phyloP scores from a whole-genome alignment of 1,284 basidiomycete genomes.

The Ganoderma leucocontextum region DNA sequence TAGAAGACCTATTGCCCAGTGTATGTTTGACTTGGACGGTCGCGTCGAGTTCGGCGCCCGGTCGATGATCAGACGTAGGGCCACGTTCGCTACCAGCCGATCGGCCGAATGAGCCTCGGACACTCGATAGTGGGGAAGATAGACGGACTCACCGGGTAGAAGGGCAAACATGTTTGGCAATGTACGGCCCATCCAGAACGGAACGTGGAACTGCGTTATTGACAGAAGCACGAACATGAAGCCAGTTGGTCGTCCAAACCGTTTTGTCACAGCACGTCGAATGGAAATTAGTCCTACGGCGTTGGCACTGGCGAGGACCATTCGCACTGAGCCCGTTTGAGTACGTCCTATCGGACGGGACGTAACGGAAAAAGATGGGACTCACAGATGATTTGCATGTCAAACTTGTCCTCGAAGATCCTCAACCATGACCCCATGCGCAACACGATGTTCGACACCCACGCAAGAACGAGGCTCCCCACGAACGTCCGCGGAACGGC shows the following conservation, averaged over 20 bases:
- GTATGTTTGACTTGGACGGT: slow-evolving; percentile 47
- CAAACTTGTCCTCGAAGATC: slow-evolving; percentile 59
- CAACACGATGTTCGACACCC: slow-evolving; percentile 56
- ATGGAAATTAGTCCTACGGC: slow-evolving; percentile 72
- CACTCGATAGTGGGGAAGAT: too few species aligned
- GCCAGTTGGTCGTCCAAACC: slow-evolving; percentile 69
- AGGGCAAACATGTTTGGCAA: slow-evolving; percentile 95
- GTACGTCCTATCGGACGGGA: too few species aligned
- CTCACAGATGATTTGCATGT: slow-evolving; percentile 69
- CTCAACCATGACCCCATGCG: slow-evolving; percentile 50
- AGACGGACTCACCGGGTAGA: slow-evolving; percentile 66
- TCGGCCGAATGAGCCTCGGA: neutral
- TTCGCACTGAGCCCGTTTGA: slow-evolving; percentile 62
- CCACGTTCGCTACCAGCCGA: slow-evolving; percentile 64
- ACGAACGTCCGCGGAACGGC: slow-evolving; percentile 90
- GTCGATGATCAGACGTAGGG: slow-evolving; percentile 63
- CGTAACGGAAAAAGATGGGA: too few species aligned
- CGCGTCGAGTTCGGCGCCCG: slow-evolving; percentile 51
- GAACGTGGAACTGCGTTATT: slow-evolving; percentile 88
- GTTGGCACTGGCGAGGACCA: slow-evolving; percentile 78
- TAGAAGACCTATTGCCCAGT: slow-evolving; percentile 57
- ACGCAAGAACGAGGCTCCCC: slow-evolving; percentile 72
- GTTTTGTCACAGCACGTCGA: slow-evolving; percentile 64
- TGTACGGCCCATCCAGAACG: slow-evolving; percentile 93
- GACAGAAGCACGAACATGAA: slow-evolving; percentile 75